Base-by-base conservation (phyloP, 495 filamentous ascomycete genomes). In the Penicillium verhagenii region DNA sequence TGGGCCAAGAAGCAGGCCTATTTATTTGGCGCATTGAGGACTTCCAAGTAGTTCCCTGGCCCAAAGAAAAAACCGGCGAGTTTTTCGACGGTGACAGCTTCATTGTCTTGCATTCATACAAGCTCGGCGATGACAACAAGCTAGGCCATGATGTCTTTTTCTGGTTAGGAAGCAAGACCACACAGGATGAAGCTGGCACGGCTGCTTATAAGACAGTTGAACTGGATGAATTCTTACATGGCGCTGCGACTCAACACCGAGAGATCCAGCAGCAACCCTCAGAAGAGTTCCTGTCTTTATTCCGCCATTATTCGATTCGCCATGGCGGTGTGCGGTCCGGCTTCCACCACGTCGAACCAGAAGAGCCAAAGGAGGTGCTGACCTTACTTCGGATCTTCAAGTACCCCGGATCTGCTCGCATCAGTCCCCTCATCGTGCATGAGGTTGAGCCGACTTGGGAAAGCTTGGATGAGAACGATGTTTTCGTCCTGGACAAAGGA, bases 171-270 rank as follows among this genome's bases (percentile, higher is more conserved):
- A 75, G 61, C 54, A 77, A 83, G 57, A 85, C 82, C 0, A 75
- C 79, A 8, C 82, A 84, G 63, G 83, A 86, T 56, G 83, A 86
- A 58, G 81, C 82, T 6, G 83, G 83, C 5, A 81, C 80, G 1
- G 83, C 83, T 2, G 82, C 83, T 6, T 86, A 86, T 64, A 86
- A 86, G 64, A 83, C 83, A 1, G 83, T 85, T 20, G 83, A 86
- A 61, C 66, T 86, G 33, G 83, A 86, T 52, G 83, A 86, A 66
- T 84, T 81, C 59, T 56, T 86, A 47, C 75, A 79, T 31, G 82
- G 82, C 1, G 70, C 71, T 0, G 83, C 83, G 7, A 81, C 75
- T 7, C 82, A 85, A 55, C 75, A 86, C 56, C 77, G 83, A 19
- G 83, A 86, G 61, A 63, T 79, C 2, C 82, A 85, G 64, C 66